phyloP scores from a whole-genome alignment of 2,329 filamentous ascomycete genomes.

The Thelonectria olida region DNA sequence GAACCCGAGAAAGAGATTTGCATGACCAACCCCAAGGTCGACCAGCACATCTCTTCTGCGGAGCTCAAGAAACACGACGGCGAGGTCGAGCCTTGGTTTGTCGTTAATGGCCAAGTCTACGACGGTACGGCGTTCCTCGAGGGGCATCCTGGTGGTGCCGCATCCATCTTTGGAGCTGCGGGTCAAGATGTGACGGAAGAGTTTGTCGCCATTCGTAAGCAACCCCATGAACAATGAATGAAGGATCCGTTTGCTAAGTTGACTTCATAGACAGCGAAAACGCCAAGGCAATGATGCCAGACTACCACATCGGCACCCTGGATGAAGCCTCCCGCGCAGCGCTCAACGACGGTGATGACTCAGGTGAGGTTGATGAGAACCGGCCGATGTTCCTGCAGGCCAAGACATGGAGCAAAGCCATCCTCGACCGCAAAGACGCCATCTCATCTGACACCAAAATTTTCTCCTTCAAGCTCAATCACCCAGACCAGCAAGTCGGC shows the following conservation, averaged over 20 bases:
- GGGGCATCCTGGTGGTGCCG: conserved; percentile 85
- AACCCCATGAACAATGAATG: neutral
- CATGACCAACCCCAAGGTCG: conserved; percentile 77
- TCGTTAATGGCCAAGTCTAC: conserved; percentile 88
- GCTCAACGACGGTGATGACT: conserved; percentile 58
- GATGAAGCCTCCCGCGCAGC: conserved; percentile 64
- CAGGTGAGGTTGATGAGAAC: conserved; percentile 50
- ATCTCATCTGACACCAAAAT: conserved; percentile 83
- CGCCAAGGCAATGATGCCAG: conserved; percentile 87
- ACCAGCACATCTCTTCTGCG: conserved; percentile 71
- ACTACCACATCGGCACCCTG: conserved; percentile 85
- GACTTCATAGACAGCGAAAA: conserved; percentile 80
- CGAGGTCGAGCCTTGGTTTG: conserved; percentile 81
- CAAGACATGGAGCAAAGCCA: conserved; percentile 77
- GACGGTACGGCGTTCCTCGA: conserved; percentile 84
- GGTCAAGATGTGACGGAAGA: conserved; percentile 86
- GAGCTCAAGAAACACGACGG: conserved; percentile 76
- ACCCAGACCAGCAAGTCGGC: conserved; percentile 74
- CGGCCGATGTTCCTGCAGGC: conserved; percentile 75
- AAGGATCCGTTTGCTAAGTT: conserved; percentile 37
- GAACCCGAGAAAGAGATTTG: conserved; percentile 72
- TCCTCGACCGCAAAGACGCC: conserved; percentile 72
- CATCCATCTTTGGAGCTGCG: conserved; percentile 85
- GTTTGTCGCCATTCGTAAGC: conserved; percentile 89
- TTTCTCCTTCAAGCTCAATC: conserved; percentile 82